Conservation (phyloP, 441 rosid species). For the Syzygium malaccense region DNA sequence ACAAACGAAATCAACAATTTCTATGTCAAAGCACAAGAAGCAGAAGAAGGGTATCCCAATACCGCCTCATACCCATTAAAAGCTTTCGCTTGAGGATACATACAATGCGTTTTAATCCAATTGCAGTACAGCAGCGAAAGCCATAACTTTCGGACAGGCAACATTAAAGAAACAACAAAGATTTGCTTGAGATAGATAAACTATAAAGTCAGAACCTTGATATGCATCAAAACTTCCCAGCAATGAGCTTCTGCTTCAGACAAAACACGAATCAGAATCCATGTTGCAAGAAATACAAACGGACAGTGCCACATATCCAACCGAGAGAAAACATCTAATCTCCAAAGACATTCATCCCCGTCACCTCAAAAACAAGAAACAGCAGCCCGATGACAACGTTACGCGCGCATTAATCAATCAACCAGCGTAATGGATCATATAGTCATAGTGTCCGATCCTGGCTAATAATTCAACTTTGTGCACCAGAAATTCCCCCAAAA, state of each 20-base stretch:
- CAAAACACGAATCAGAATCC: neutral
- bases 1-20: neutral
- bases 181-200: neutral
- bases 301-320: neutral
- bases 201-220: neutral
- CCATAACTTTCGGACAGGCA: neutral
- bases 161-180: neutral
- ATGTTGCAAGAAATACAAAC: neutral
- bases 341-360: neutral
- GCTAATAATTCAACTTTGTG: neutral
- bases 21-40: neutral
- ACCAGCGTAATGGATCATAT: neutral
- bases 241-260: neutral
- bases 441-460: neutral
- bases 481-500: neutral
- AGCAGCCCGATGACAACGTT: neutral
- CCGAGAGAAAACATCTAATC: neutral
- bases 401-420: neutral
- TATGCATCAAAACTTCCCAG: neutral
- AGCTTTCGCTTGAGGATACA: neutral
- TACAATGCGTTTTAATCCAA: neutral
- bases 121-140: neutral
- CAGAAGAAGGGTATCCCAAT: neutral
- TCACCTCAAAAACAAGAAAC: neutral
- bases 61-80: neutral